Evolutionary conservation across 1,284 basidiomycete genomes (phyloP), one percentile per base, ranked within the genome.

Genomic region (Meira nashicola): DNA sequence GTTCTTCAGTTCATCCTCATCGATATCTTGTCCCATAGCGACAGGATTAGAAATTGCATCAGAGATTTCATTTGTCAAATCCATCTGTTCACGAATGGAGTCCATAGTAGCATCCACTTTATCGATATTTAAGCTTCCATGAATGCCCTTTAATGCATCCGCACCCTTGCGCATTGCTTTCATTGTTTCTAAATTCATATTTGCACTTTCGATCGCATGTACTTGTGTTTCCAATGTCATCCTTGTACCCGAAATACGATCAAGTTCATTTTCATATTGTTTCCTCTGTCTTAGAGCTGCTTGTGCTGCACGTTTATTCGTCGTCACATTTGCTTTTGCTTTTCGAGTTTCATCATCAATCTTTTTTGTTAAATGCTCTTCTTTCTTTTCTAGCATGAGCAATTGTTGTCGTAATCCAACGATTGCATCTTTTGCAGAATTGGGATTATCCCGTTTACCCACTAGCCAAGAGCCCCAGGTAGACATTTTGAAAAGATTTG

Each of bases 151-250:
- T 78, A 99, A 84, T 15, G 90, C 95, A 65, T 89, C 87, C 0
- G 92, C 86, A 44, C 91, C 95, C 80, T 90, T 89, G 87, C 92
- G 93, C 92, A 99, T 97, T 28, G 91, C 93, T 28, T 86, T 83
- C 90, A 99, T 93, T 33, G 92, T 97, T 84, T 97, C 93, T 75
- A 91, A 88, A 80, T 99, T 98, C 81, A 98, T 86, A 82, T 97
- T 98, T 52, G 95, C 95, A 19, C 89, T 92, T 80, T 98, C 95
- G 59, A 98, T 86, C 37, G 94, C 94, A 80, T 95, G 94, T 65
- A 98, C 83, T 82, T 98, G 95, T 73, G 90, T 89, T 82, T 97
- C 94, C 52, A 99, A 84, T 68, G 96, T 95, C 80, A 97, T 81
- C 70, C 91, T 85, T 60, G 88, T 90, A 11, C 90, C 91, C 53